Evolutionary conservation across 139 green algal species (phyloP).

Genomic region (Spirogloea muscicola): DNA sequence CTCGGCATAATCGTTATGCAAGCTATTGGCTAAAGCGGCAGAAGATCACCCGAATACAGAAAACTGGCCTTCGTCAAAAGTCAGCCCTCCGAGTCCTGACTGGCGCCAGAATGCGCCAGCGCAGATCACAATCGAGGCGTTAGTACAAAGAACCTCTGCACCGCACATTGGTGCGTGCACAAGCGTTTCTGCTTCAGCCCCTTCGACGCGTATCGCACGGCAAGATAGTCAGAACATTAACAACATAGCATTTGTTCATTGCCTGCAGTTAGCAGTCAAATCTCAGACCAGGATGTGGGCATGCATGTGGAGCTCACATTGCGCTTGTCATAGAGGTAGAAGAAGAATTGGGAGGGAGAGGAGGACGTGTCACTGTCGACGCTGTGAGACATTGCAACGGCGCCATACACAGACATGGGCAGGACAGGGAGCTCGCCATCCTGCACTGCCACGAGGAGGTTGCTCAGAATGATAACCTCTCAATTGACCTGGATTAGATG

Average conservation of each 20-base stretch:
- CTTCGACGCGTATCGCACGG: too few relatives aligned
- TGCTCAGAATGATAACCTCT: background rate
- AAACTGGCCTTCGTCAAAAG: constrained; percentile 60
- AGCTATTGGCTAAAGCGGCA: too few relatives aligned
- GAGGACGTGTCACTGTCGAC: constrained; percentile 1
- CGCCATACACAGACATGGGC: constrained; percentile 52
- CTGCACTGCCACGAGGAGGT: background rate
- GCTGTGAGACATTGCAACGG: constrained; percentile 45
- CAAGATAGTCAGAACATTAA: too few relatives aligned
- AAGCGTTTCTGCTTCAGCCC: too few relatives aligned
- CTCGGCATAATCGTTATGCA: too few relatives aligned
- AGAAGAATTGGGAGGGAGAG: constrained; percentile 50
- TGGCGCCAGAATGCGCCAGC: too few relatives aligned
- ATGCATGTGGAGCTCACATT: background rate
- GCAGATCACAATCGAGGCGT: too few relatives aligned
- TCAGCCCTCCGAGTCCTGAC: constrained; percentile 49
- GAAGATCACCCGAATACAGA: constrained; percentile 54
- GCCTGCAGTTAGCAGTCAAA: background rate
- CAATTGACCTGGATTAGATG: too few relatives aligned
- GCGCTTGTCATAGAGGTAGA: constrained; percentile 54
- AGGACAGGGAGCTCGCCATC: constrained; percentile 54
- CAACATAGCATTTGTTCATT: too few relatives aligned
- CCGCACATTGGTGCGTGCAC: too few relatives aligned
- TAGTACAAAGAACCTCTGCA: too few relatives aligned
- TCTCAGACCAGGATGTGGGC: background rate